A percentile compares a stretch with the other conserved stretches of the same genome.
phyloP scores from a whole-genome alignment of 257 asterid genomes.

The Plectranthus barbatus region DNA sequence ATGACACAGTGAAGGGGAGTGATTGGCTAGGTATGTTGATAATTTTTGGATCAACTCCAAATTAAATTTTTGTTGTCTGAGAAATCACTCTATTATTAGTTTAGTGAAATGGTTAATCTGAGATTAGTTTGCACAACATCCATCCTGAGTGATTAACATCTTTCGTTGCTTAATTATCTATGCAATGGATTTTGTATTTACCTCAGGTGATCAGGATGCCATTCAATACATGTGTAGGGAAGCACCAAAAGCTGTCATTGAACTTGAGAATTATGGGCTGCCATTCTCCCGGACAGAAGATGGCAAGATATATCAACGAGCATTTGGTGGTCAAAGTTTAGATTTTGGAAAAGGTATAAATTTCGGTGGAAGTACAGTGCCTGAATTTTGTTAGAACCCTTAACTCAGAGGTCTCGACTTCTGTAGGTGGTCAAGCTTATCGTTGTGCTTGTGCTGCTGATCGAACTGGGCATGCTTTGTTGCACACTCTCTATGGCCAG shows the following conservation, averaged over 20 bases:
- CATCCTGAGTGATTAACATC: neutral
- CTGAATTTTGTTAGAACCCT: neutral
- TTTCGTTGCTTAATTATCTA: slow-evolving; percentile 2
- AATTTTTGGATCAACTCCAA: neutral
- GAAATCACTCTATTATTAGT: neutral
- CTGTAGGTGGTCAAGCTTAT: slow-evolving; percentile 91
- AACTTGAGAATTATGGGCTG: slow-evolving; percentile 83
- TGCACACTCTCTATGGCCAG: slow-evolving; percentile 98
- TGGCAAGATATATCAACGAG: slow-evolving; percentile 94
- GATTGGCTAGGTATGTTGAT: slow-evolving; percentile 85
- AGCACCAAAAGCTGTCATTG: slow-evolving; percentile 93
- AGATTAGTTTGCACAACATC: neutral
- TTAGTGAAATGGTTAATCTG: neutral
- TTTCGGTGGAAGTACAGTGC: neutral
- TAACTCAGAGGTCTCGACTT: neutral
- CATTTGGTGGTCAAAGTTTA: slow-evolving; percentile 98
- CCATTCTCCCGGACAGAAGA: slow-evolving; percentile 98
- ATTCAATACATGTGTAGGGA: slow-evolving; percentile 93
- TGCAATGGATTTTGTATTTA: slow-evolving; percentile 7
- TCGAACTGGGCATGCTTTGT: slow-evolving; percentile 95
- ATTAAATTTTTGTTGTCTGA: neutral
- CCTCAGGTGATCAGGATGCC: slow-evolving; percentile 90
- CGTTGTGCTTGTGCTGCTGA: slow-evolving; percentile 99
- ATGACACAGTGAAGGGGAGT: slow-evolving; percentile 95
- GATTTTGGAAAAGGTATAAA: slow-evolving; percentile 79